These are phyloP conservation scores for Coccinonectria pachysandricola DNA, from an alignment of 2,329 filamentous ascomycete species.

Conservation along the genomic window DNA sequence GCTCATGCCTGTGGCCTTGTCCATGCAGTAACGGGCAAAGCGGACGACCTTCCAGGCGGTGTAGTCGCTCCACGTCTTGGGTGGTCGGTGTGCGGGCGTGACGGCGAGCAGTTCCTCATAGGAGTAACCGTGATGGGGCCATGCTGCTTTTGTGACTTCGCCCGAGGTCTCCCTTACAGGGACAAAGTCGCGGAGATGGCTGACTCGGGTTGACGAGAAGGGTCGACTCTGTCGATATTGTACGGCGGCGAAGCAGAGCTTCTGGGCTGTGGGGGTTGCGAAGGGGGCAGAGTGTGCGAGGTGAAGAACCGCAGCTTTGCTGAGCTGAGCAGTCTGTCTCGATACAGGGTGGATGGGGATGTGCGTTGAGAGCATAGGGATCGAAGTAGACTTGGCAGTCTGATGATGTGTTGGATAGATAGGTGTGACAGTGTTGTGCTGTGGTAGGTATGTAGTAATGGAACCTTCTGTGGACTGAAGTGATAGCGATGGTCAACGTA, in stretches of 20 bases:
- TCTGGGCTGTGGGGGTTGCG: slow-evolving; percentile 6
- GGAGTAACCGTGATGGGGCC: slow-evolving; percentile 65
- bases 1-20: slow-evolving; percentile 62
- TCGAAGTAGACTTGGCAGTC: no score
- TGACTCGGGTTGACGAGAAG: slow-evolving; percentile 40
- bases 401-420: no score
- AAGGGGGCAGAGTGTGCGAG: slow-evolving; percentile 6
- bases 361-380: slow-evolving; percentile 19
- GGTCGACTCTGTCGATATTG: slow-evolving; percentile 18
- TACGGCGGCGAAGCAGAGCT: slow-evolving; percentile 7
- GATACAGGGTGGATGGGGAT: slow-evolving; percentile 13
- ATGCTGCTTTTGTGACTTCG: slow-evolving; percentile 52
- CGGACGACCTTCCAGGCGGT: slow-evolving; percentile 69
- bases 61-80: slow-evolving; percentile 64
- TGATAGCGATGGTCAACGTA: no score
- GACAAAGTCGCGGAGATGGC: slow-evolving; percentile 49
- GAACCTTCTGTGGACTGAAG: no score
- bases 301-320: slow-evolving; percentile 14
- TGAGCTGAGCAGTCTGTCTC: slow-evolving; percentile 17
- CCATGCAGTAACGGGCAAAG: slow-evolving; percentile 67
- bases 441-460: no score
- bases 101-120: slow-evolving; percentile 69
- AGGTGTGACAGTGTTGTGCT: no score
- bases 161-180: slow-evolving; percentile 49
- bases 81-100: slow-evolving; percentile 64